Conservation (phyloP, 768 basidiomycete species). For the Naganishia kalamii region DNA sequence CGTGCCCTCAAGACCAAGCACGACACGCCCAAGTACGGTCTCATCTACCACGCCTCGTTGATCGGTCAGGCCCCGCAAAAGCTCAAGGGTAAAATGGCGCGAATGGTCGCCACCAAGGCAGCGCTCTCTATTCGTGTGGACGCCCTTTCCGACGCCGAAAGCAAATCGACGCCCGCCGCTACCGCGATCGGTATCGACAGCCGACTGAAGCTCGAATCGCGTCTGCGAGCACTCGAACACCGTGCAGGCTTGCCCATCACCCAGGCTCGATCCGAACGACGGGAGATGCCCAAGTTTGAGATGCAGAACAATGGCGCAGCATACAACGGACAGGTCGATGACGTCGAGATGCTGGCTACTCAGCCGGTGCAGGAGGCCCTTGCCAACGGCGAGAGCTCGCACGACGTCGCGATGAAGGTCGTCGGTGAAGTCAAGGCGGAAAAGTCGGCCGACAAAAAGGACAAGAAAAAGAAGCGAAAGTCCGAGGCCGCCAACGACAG, state of each 20-base stretch:
- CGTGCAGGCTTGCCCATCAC: slow-evolving; percentile 55
- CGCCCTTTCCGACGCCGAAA: slow-evolving; percentile 84
- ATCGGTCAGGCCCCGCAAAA: slow-evolving; percentile 96
- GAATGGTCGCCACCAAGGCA: slow-evolving; percentile 98
- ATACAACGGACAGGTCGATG: slow-evolving; percentile 83
- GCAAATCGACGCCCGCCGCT: slow-evolving; percentile 67
- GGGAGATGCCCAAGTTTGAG: slow-evolving; percentile 71
- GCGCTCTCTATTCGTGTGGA: slow-evolving; percentile 96
- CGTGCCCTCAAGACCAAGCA: slow-evolving; percentile 53
- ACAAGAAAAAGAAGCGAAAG: slow-evolving; percentile 50
- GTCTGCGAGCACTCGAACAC: slow-evolving; percentile 79
- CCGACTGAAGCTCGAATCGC: slow-evolving; percentile 89
- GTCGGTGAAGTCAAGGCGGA: slow-evolving; percentile 80
- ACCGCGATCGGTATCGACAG: slow-evolving; percentile 87
- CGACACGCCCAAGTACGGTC: slow-evolving; percentile 74
- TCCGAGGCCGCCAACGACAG: slow-evolving; percentile 48
- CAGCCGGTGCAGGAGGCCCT: slow-evolving; percentile 53
- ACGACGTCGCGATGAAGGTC: slow-evolving; percentile 65
- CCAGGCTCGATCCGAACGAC: slow-evolving; percentile 57
- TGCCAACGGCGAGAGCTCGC: slow-evolving; percentile 51
- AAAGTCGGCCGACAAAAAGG: slow-evolving; percentile 65
- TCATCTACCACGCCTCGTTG: slow-evolving; percentile 98
- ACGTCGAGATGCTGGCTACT: slow-evolving; percentile 68
- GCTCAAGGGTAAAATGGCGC: slow-evolving; percentile 99
- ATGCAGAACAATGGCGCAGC: slow-evolving; percentile 68